Percentiles rank a stretch among this genome's conserved stretches.
These are phyloP conservation scores for Glebionis coronaria DNA, from an alignment of 129 eudicot species.

Conservation along the genomic window DNA sequence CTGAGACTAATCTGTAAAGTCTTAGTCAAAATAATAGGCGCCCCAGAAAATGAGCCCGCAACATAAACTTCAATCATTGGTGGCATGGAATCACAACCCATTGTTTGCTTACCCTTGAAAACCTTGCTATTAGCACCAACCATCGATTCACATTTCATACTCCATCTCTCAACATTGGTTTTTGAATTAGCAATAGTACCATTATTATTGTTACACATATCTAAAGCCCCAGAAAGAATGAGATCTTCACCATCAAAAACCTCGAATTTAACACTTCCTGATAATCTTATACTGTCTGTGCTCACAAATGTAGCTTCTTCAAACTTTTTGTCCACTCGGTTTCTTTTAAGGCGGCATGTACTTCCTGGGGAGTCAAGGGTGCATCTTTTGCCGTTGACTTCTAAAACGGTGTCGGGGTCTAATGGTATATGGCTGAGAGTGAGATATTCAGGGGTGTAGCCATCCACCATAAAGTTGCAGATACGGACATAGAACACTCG, in stretches of 20 bases:
- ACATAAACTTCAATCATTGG: slow-evolving; percentile 79
- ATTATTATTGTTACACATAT: slow-evolving; percentile 45
- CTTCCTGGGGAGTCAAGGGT: slow-evolving; percentile 56
- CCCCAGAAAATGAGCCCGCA: slow-evolving; percentile 63
- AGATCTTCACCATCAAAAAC: slow-evolving; percentile 61
- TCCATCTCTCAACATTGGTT: slow-evolving; percentile 49
- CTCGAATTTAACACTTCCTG: slow-evolving; percentile 79
- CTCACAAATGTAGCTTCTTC: slow-evolving; percentile 89
- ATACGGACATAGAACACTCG: slow-evolving; percentile 75
- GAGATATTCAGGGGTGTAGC: slow-evolving; percentile 61
- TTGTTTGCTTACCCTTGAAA: slow-evolving; percentile 57
- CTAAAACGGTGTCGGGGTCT: slow-evolving; percentile 68
- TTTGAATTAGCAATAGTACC: slow-evolving; percentile 39
- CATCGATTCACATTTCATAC: slow-evolving; percentile 61
- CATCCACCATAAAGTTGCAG: slow-evolving; percentile 61
- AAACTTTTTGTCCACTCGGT: slow-evolving; percentile 64
- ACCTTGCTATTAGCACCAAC: slow-evolving; percentile 46
- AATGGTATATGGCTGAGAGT: slow-evolving; percentile 63
- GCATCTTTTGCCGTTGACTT: slow-evolving; percentile 71
- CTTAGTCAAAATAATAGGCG: slow-evolving; percentile 75
- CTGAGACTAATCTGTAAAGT: slow-evolving; percentile 59
- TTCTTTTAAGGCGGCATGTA: slow-evolving; percentile 52
- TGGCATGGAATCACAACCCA: slow-evolving; percentile 47
- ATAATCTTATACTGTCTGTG: slow-evolving; percentile 66
- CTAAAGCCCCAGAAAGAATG: slow-evolving; percentile 62